A percentile compares a stretch with the other conserved stretches of the same genome.
These are phyloP conservation scores for Alternaria hordeiaustralica DNA, from an alignment of 2,329 filamentous ascomycete genomes.

Conservation along the genomic window DNA sequence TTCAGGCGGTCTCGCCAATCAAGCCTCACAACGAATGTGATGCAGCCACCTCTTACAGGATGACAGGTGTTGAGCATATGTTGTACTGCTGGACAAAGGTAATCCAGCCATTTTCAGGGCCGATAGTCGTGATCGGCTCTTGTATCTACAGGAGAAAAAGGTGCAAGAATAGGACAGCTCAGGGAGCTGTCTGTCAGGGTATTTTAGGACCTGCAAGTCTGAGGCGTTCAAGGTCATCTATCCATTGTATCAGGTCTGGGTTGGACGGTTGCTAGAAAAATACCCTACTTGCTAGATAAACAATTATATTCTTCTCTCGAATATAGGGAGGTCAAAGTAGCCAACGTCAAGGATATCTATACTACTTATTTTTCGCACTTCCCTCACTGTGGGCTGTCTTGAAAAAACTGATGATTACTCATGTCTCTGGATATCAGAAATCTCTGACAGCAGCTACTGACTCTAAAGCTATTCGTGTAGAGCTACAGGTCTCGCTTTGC, in stretches of 20 bases:
- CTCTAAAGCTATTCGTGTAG: not conserved
- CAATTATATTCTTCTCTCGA: constrained; percentile 2
- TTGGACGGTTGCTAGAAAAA: constrained; percentile 11
- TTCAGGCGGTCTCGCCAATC: not conserved
- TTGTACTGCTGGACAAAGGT: not conserved
- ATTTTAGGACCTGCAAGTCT: constrained; percentile 5
- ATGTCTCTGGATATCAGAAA: not conserved
- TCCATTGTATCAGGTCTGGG: constrained; percentile 1
- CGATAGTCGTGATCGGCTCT: constrained; percentile 11
- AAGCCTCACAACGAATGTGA: not conserved
- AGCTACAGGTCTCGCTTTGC: not conserved
- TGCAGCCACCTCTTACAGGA: not conserved
- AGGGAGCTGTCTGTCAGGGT: constrained; percentile 1
- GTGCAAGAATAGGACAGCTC: constrained; percentile 3
- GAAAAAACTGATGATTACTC: not conserved
- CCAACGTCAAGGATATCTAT: not conserved
- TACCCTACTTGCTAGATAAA: constrained; percentile 16
- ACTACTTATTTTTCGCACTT: not conserved
- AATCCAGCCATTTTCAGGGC: not conserved
- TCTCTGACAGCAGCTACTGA: not conserved
- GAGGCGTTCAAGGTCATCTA: constrained; percentile 2
- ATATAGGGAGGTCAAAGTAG: not conserved
- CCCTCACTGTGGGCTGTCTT: not conserved
- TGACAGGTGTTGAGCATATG: constrained; percentile 1
- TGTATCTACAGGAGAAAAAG: not conserved